phyloP scores from a whole-genome alignment of 495 filamentous ascomycete species.

The Neurospora tetrasperma region DNA sequence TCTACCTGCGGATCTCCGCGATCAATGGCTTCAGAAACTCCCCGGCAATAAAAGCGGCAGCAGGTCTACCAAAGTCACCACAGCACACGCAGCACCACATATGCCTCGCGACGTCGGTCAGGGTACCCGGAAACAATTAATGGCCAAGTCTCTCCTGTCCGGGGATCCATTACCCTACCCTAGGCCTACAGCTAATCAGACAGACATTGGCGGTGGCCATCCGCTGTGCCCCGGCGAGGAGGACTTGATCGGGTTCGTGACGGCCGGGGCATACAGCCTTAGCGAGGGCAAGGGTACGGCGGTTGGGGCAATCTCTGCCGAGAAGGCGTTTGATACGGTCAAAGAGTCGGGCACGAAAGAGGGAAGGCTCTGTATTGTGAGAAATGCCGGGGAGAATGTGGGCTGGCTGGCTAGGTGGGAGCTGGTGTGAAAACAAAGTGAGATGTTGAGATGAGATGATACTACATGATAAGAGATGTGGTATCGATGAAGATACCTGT shows the following conservation, averaged over 20 bases:
- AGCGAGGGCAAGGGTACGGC: slow-evolving; percentile 66
- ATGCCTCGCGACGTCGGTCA: slow-evolving; percentile 19
- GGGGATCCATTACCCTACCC: slow-evolving; percentile 15
- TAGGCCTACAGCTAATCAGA: slow-evolving; percentile 14
- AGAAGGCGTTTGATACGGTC: slow-evolving; percentile 37
- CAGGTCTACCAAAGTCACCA: neutral
- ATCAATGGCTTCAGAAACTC: slow-evolving; percentile 36
- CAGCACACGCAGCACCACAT: slow-evolving; percentile 3
- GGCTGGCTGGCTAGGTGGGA: slow-evolving; percentile 80
- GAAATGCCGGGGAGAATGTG: slow-evolving; percentile 63
- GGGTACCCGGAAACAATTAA: slow-evolving; percentile 36
- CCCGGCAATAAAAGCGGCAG: neutral
- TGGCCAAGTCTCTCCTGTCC: slow-evolving; percentile 43
- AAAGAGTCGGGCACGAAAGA: slow-evolving; percentile 13
- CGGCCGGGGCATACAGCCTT: slow-evolving; percentile 74
- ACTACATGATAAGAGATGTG: neutral
- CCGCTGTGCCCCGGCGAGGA: slow-evolving; percentile 58
- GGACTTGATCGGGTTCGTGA: slow-evolving; percentile 87
- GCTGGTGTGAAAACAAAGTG: slow-evolving; percentile 34
- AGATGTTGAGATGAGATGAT: neutral
- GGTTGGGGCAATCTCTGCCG: slow-evolving; percentile 59
- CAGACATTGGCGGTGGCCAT: slow-evolving; percentile 37
- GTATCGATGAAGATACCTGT: neutral
- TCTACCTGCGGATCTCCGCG: slow-evolving; percentile 28
- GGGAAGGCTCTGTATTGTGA: slow-evolving; percentile 60